These are phyloP conservation scores for Fusarium agapanthi DNA, from an alignment of 2,329 filamentous ascomycete species.

Conservation along the genomic window DNA sequence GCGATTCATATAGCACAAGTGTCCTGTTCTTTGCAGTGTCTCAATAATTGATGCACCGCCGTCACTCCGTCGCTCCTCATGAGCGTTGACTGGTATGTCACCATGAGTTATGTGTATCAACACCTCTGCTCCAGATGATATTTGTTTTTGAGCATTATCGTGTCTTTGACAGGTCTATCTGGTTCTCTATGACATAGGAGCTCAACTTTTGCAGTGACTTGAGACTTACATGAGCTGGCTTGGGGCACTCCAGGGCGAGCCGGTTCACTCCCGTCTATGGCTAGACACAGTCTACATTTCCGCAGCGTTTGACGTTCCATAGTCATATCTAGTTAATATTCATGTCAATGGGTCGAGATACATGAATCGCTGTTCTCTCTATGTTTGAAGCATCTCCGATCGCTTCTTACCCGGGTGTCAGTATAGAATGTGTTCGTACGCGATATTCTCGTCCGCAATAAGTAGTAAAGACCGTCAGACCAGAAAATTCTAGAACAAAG, in stretches of 20 bases:
- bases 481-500: background rate
- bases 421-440: background rate
- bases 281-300: too few species aligned
- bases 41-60: background rate
- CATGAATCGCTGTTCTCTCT: background rate
- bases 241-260: background rate
- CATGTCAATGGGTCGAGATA: background rate
- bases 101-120: background rate
- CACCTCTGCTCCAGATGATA: background rate
- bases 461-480: background rate
- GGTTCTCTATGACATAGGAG: background rate
- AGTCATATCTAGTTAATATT: background rate
- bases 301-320: background rate
- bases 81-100: background rate
- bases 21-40: background rate
- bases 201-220: background rate
- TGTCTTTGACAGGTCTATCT: background rate
- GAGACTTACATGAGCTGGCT: background rate
- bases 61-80: background rate
- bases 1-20: background rate
- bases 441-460: background rate
- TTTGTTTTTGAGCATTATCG: too few species aligned
- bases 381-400: background rate
- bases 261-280: background rate
- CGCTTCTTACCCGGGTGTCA: background rate